Percentiles rank a stretch among this genome's conserved stretches.
phyloP scores from a whole-genome alignment of 202 grass and related monocot species.

The Setaria viridis region DNA sequence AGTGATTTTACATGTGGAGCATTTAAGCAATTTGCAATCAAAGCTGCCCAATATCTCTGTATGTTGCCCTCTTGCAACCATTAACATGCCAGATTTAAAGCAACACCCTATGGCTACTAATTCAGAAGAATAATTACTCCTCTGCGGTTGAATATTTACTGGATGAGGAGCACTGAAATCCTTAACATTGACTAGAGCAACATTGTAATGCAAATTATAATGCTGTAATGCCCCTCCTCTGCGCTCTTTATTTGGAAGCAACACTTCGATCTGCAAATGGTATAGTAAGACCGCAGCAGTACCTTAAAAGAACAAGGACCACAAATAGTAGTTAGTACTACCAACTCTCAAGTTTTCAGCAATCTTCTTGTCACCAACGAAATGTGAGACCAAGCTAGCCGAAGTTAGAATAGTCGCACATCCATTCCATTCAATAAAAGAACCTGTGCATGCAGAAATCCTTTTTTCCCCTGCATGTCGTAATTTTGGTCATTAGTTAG shows the following conservation, averaged over 20 bases:
- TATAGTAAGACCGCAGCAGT: neutral
- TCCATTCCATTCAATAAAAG: slow-evolving; percentile 11
- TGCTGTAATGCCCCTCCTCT: neutral
- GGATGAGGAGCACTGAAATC: neutral
- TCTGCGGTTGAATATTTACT: neutral
- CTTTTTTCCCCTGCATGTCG: neutral
- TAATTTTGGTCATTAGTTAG: neutral
- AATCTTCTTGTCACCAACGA: neutral
- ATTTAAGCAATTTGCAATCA: neutral
- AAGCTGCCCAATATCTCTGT: neutral
- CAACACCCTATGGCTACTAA: neutral
- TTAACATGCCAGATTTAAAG: neutral
- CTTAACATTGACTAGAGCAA: neutral
- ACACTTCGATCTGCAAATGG: neutral
- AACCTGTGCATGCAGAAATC: neutral
- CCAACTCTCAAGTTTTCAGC: neutral
- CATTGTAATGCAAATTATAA: neutral
- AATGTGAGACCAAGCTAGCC: neutral
- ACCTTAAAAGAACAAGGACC: neutral
- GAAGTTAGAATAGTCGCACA: neutral
- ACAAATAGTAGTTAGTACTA: neutral
- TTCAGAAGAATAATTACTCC: fast-evolving
- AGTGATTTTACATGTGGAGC: neutral
- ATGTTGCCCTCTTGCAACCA: neutral
- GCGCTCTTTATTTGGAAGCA: neutral